A percentile compares a stretch with the other conserved stretches of the same genome.
phyloP scores from a whole-genome alignment of 2,329 filamentous ascomycete genomes.

The Tolypocladium album region DNA sequence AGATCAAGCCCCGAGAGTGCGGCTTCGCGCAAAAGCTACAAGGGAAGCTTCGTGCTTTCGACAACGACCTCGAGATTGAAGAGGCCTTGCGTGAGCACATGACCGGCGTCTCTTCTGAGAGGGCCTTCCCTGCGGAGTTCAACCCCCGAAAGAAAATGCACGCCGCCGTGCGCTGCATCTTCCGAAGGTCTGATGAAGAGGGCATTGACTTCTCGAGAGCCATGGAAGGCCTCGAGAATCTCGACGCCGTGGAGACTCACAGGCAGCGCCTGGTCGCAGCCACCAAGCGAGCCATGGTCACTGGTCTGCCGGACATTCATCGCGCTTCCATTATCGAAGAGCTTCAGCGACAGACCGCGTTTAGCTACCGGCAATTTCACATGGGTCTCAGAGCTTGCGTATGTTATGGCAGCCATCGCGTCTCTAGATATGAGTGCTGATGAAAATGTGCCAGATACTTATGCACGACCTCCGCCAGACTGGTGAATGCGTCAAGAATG shows the following conservation, averaged over 20 bases:
- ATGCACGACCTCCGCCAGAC: slow-evolving; percentile 11
- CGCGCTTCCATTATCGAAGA: slow-evolving; percentile 14
- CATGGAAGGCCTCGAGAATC: slow-evolving; percentile 18
- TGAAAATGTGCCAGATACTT: slow-evolving; percentile 12
- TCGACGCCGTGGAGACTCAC: slow-evolving; percentile 22
- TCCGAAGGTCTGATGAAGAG: slow-evolving; percentile 13
- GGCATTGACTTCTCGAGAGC: slow-evolving; percentile 14
- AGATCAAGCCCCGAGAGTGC: slow-evolving; percentile 13
- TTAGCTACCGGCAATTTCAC: slow-evolving; percentile 19
- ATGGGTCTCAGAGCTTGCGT: slow-evolving; percentile 22
- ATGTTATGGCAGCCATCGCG: slow-evolving; percentile 2
- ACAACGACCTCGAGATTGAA: slow-evolving; percentile 13
- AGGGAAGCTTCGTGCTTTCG: slow-evolving; percentile 18
- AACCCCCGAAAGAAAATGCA: slow-evolving; percentile 18
- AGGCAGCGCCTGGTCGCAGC: slow-evolving; percentile 15
- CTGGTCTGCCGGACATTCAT: slow-evolving; percentile 3
- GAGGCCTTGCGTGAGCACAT: slow-evolving; percentile 10
- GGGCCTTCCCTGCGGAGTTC: slow-evolving; percentile 2
- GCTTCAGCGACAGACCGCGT: slow-evolving; percentile 16
- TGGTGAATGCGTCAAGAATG: slow-evolving; percentile 4
- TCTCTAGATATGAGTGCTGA: background rate
- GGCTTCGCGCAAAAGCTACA: slow-evolving; percentile 22
- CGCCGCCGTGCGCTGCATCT: slow-evolving; percentile 14
- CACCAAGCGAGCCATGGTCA: slow-evolving; percentile 9
- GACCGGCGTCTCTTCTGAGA: slow-evolving; percentile 6